Evolutionary conservation across 139 green algal species (phyloP).

Genomic region (Axilococcus clingmanii): DNA sequence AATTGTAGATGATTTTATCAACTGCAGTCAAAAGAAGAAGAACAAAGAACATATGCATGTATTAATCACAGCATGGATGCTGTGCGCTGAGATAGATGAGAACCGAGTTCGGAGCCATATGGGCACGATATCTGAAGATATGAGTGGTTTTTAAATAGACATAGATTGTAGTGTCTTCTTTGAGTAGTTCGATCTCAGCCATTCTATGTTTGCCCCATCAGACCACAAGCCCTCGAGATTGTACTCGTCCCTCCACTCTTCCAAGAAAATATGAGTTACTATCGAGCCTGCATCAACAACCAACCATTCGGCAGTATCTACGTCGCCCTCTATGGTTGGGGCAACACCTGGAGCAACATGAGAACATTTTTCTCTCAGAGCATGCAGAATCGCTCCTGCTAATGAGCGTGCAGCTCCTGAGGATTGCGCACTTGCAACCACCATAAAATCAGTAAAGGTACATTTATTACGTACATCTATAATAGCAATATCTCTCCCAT

Average conservation of each 20-base stretch:
- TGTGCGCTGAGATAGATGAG: conserved; percentile 13
- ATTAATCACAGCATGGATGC: conserved; percentile 22
- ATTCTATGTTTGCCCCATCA: conserved; percentile 9
- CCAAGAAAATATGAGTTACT: conserved; percentile 23
- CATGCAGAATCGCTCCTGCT: conserved; percentile 18
- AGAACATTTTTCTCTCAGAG: conserved; percentile 17
- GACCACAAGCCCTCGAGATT: conserved; percentile 26
- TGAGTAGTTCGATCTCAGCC: conserved; percentile 9
- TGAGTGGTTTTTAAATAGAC: background rate
- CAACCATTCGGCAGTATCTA: conserved; percentile 16
- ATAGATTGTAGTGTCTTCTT: conserved; percentile 9
- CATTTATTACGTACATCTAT: conserved; percentile 20
- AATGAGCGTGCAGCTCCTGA: conserved; percentile 11
- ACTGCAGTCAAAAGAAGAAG: background rate
- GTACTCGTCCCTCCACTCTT: conserved; percentile 14
- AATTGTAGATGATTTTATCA: conserved; percentile 13
- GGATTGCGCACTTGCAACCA: conserved; percentile 19
- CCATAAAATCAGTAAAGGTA: conserved; percentile 30
- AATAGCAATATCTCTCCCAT: conserved; percentile 15
- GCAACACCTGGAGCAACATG: conserved; percentile 25
- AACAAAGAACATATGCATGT: conserved; percentile 10
- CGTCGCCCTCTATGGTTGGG: conserved; percentile 15
- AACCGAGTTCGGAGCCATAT: conserved; percentile 6
- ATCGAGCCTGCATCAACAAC: conserved; percentile 28
- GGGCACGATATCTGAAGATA: conserved; percentile 4